Evolutionary conservation across 2,329 filamentous ascomycete genomes (phyloP).

Genomic region (Fusarium dlaminii): DNA sequence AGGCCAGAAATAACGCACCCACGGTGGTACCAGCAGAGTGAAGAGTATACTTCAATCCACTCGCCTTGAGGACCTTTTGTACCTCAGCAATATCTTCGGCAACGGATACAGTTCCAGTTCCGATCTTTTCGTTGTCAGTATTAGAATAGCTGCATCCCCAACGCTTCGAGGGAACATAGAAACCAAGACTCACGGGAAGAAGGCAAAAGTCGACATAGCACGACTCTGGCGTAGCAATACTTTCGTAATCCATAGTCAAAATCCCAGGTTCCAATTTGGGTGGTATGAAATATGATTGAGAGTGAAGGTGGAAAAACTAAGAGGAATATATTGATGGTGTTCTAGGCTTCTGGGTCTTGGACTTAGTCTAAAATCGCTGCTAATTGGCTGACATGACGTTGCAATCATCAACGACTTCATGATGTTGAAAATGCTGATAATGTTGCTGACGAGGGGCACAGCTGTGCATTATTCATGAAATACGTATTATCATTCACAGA

Average conservation of each 20-base stretch:
- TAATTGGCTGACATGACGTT: constrained; percentile 33
- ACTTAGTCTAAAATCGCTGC: background rate
- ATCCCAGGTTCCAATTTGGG: background rate
- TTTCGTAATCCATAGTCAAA: constrained; percentile 55
- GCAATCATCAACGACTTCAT: constrained; percentile 24
- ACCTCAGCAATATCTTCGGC: constrained; percentile 88
- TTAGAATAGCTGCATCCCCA: constrained; percentile 2
- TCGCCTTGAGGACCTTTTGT: constrained; percentile 83
- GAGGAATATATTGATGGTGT: background rate
- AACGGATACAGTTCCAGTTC: constrained; percentile 79
- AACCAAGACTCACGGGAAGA: constrained; percentile 71
- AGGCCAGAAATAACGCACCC: constrained; percentile 63
- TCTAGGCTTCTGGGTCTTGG: constrained; percentile 2
- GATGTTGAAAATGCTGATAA: constrained; percentile 22
- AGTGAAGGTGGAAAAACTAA: background rate
- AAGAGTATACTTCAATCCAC: constrained; percentile 85
- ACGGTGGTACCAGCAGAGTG: constrained; percentile 94
- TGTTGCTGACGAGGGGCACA: background rate
- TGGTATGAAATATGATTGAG: background rate
- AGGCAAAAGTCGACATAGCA: constrained; percentile 94
- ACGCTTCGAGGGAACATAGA: too few species aligned
- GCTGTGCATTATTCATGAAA: background rate
- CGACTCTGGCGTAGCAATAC: constrained; percentile 71
- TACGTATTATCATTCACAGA: background rate
- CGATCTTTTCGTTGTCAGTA: constrained; percentile 64